A percentile compares a stretch with the other conserved stretches of the same genome.
phyloP scores from a whole-genome alignment of 768 basidiomycete species.

The Amanita phalloides region DNA sequence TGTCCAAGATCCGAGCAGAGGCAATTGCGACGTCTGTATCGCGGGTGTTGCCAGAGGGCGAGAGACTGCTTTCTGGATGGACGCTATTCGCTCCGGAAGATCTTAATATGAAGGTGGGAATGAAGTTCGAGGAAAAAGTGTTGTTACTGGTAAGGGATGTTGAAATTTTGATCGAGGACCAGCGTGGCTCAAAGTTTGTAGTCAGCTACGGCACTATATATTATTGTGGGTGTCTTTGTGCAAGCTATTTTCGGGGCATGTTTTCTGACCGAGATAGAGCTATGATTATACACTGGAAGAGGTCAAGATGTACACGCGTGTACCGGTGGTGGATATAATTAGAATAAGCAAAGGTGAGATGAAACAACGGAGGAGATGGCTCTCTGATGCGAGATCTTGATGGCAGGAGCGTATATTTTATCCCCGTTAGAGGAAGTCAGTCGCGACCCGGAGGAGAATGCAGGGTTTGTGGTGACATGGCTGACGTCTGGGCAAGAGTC shows the following conservation, averaged over 20 bases:
- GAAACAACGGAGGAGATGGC: background rate
- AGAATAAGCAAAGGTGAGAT: conserved; percentile 64
- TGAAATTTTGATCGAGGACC: background rate
- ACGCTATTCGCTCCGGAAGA: conserved; percentile 82
- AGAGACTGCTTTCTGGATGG: conserved; percentile 79
- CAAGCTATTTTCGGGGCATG: background rate
- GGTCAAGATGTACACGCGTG: conserved; percentile 80
- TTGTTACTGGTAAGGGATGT: conserved; percentile 62
- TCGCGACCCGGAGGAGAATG: conserved; percentile 80
- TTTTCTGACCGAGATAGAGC: conserved; percentile 36
- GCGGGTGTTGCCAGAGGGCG: conserved; percentile 64
- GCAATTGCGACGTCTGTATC: conserved; percentile 87
- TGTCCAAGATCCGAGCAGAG: conserved; percentile 84
- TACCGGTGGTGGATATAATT: conserved; percentile 75
- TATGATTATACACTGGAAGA: conserved; percentile 93
- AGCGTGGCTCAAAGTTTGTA: conserved; percentile 6
- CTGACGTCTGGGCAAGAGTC: conserved; percentile 60
- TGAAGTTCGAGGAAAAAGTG: conserved; percentile 92
- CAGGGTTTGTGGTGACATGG: conserved; percentile 83
- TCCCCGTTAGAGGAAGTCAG: conserved; percentile 90
- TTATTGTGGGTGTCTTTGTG: conserved; percentile 45
- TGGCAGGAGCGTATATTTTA: conserved; percentile 84
- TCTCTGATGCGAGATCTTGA: conserved; percentile 3
- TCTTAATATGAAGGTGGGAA: conserved; percentile 56
- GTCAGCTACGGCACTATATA: conserved; percentile 55